These are phyloP conservation scores for Ceratocystis variospora DNA, from an alignment of 2,329 filamentous ascomycete genomes.

Conservation along the genomic window DNA sequence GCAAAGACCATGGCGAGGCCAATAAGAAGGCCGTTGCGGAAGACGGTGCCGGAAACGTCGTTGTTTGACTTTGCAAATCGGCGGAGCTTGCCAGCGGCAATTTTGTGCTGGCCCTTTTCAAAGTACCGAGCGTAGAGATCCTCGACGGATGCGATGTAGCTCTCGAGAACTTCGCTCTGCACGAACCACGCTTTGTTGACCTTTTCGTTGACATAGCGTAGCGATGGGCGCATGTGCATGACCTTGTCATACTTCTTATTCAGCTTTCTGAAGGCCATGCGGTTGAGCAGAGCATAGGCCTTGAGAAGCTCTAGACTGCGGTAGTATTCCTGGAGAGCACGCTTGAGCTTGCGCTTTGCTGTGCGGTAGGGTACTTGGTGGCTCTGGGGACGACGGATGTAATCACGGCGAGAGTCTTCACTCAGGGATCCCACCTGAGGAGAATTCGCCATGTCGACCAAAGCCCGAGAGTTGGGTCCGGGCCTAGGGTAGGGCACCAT, in stretches of 20 bases:
- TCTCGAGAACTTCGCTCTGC: constrained; percentile 70
- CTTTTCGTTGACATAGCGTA: constrained; percentile 79
- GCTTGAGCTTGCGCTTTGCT: constrained; percentile 82
- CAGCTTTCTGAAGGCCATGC: constrained; percentile 89
- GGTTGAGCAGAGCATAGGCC: constrained; percentile 77
- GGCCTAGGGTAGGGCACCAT: constrained; percentile 28
- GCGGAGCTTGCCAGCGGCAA: constrained; percentile 76
- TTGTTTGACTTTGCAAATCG: constrained; percentile 44
- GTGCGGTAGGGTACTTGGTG: constrained; percentile 64
- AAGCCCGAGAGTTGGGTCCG: constrained; percentile 46
- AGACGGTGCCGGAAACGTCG: constrained; percentile 40
- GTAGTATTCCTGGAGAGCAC: constrained; percentile 86
- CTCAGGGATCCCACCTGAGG: constrained; percentile 29
- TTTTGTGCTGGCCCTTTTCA: constrained; percentile 81
- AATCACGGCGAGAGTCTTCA: constrained; percentile 33
- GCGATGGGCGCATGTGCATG: constrained; percentile 59
- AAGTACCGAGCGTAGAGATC: constrained; percentile 93
- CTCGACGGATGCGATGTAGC: constrained; percentile 66
- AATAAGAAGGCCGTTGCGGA: constrained; percentile 51
- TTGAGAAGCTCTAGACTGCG: constrained; percentile 82
- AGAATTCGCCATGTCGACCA: constrained; percentile 41
- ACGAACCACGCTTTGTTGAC: constrained; percentile 88
- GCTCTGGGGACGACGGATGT: constrained; percentile 34
- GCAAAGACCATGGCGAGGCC: constrained; percentile 53
- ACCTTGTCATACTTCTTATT: constrained; percentile 98